Base-by-base conservation (phyloP, 805 yeast genomes). In the Grigorovia jiainica region DNA sequence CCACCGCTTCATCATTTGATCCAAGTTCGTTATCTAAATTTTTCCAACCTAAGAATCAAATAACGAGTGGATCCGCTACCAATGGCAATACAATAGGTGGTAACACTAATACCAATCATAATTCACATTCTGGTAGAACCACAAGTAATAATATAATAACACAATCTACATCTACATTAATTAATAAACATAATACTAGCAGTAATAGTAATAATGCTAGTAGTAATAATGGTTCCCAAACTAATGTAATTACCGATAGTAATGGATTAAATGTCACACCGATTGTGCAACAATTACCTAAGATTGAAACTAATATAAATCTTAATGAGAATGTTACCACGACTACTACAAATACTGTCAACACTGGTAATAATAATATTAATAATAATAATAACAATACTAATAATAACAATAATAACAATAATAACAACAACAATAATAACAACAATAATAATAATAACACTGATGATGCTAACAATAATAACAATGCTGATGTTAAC, bases 1-100 rank as follows among this genome's bases (percentile, higher is more conserved):
- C 15, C 27, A 35, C 19, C 13, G 13, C 19, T 17, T 16, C 33
- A 18, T 46, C 60, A 1, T 61, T 62, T 50, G 65, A 62, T 44
- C 65, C 65, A 16, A 52, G 58, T 1, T 59, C 66, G 8, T 43
- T 61, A 40, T 61, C 65, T 4, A 53, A 58, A 39, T 62, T 62
- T 41, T 62, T 62, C 45, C 66, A 62, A 40, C 64, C 65, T 3
- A 54, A 51, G 43, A 61, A 60, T 29, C 57, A 54, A 20, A 17
- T n/a, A 6, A 6, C 32, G n/a, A n/a, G n/a, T 23, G 35, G 32
- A 40, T 24, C 11, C 18, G 19, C 11, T 27, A 13, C 31, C 3
- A 36, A 29, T n/a, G 20, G 20, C 7, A 27, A 10, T 15, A 10
- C 15, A 11, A 27, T 15, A 10, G n/a, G 31, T 27, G n/a, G n/a